Conservation (phyloP, 139 green algal genomes). For the Haematococcus sp. region DNA sequence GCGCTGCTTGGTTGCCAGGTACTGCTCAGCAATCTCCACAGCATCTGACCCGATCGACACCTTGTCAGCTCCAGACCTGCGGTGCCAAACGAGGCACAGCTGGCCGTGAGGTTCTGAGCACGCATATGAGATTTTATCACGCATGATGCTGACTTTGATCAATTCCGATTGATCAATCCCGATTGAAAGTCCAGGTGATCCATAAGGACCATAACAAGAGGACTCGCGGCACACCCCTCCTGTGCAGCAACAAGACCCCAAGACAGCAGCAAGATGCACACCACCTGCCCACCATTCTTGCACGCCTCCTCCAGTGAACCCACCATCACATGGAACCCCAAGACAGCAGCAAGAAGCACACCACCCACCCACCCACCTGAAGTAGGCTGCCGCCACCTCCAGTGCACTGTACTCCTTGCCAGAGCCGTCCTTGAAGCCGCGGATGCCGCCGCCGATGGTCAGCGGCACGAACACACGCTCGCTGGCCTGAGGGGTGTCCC, state of each 20-base stretch:
- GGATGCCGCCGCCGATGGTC: constrained; percentile 96
- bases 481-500: constrained; percentile 58
- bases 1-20: constrained; percentile 13
- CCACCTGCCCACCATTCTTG: too few species aligned
- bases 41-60: constrained; percentile 96
- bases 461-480: constrained; percentile 98
- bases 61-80: constrained; percentile 90
- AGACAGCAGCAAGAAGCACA: background rate
- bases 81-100: background rate
- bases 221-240: too few species aligned
- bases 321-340: too few species aligned
- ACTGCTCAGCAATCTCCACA: constrained; percentile 52
- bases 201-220: too few species aligned
- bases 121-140: background rate
- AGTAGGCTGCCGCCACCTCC: constrained; percentile 96
- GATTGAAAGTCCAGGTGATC: too few species aligned
- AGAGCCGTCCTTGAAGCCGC: constrained; percentile 82
- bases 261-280: too few species aligned
- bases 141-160: too few species aligned
- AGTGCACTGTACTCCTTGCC: constrained; percentile 80
- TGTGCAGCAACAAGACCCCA: too few species aligned
- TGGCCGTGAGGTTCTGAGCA: background rate
- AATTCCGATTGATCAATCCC: too few species aligned
- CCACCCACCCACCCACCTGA: constrained; percentile 66
- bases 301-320: too few species aligned